Conservation (phyloP, 345 rosid genomes). For the Euphorbia peplus region DNA sequence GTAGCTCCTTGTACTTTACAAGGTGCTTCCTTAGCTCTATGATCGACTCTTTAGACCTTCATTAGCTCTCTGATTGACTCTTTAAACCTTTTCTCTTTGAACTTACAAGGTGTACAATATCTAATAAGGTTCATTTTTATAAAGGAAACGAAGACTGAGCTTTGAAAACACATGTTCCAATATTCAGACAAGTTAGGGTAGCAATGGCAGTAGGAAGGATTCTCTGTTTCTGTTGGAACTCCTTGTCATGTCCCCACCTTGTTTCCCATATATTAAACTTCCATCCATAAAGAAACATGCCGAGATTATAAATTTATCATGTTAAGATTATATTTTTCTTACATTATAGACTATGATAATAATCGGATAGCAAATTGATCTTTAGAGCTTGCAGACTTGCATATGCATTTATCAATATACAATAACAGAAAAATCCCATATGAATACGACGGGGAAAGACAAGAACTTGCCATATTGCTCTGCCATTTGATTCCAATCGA, state of each 20-base stretch:
- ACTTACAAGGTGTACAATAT: background rate
- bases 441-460: background rate
- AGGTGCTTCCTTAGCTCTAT: no score
- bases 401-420: background rate
- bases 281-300: background rate
- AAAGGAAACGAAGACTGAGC: background rate
- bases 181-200: background rate
- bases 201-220: no score
- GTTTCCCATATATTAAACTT: background rate
- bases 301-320: background rate
- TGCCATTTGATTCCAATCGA: slow-evolving; percentile 88
- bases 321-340: background rate
- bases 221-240: no score
- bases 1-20: no score
- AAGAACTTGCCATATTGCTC: slow-evolving; percentile 58
- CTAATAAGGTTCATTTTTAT: background rate
- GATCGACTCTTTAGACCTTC: no score
- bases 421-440: background rate
- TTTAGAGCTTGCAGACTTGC: background rate
- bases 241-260: no score
- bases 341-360: background rate
- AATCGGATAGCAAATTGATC: background rate
- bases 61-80: no score
- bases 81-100: no score
- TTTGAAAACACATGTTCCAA: background rate